These are phyloP conservation scores for Solanum corneliomulleri DNA, from an alignment of 257 asterid species.

Conservation along the genomic window DNA sequence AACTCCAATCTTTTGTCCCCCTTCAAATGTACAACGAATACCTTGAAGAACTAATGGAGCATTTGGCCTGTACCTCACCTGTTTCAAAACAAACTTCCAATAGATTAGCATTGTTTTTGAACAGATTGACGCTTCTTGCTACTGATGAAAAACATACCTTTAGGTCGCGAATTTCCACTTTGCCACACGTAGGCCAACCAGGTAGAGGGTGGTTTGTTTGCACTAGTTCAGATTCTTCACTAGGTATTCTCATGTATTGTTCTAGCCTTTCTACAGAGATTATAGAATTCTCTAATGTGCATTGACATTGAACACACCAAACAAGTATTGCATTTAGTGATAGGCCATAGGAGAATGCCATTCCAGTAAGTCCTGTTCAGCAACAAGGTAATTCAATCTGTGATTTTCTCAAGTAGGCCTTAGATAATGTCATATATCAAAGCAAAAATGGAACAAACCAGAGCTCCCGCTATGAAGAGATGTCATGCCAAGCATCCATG, in stretches of 20 bases:
- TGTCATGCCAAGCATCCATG: not conserved
- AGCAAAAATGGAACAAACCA: not conserved
- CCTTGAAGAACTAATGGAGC: constrained; percentile 1
- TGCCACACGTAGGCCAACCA: not conserved
- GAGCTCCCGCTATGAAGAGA: not conserved
- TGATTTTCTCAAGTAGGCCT: not conserved
- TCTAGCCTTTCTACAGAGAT: not conserved
- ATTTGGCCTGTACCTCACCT: not conserved
- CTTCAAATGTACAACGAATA: not conserved
- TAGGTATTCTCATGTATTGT: not conserved
- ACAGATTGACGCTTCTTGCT: not conserved
- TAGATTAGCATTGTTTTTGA: not conserved
- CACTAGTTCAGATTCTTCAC: not conserved
- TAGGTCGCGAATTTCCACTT: not conserved
- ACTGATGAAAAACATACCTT: not conserved
- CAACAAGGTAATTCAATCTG: not conserved
- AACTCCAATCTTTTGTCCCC: constrained; percentile 4
- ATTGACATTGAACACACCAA: not conserved
- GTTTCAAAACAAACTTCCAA: not conserved
- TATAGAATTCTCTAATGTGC: not conserved
- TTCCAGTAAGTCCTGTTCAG: not conserved
- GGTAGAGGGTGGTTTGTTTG: not conserved
- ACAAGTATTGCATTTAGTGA: not conserved
- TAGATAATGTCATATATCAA: not conserved
- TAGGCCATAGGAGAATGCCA: not conserved